phyloP scores from a whole-genome alignment of 441 rosid species.

The Bocquillonia castaneifolia region DNA sequence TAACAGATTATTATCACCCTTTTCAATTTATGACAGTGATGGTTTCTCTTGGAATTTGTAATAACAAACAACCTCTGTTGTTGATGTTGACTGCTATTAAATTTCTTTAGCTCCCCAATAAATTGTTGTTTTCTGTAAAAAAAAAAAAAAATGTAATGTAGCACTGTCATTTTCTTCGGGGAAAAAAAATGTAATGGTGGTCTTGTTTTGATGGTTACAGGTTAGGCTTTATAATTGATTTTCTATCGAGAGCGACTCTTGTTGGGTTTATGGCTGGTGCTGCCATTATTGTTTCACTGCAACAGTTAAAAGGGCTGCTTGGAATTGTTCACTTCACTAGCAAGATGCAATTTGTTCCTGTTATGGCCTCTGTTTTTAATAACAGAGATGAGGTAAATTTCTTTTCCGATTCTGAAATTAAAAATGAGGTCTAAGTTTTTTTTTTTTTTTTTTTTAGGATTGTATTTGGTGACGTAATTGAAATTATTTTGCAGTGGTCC shows the following conservation, averaged over 20 bases:
- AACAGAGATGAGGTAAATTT: constrained; percentile 63
- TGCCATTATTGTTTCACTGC: constrained; percentile 90
- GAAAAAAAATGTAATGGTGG: neutral
- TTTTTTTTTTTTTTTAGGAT: too few species aligned
- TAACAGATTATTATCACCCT: neutral
- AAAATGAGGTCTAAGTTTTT: too few species aligned
- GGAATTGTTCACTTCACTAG: constrained; percentile 89
- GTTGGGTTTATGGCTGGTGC: constrained; percentile 98
- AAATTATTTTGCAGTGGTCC: constrained; percentile 68
- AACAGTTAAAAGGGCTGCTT: constrained; percentile 88
- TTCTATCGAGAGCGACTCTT: constrained; percentile 88
- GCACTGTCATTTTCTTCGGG: neutral
- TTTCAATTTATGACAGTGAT: neutral
- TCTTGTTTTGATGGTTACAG: constrained; percentile 33
- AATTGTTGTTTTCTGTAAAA: neutral
- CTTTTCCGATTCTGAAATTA: neutral
- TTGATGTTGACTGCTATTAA: neutral
- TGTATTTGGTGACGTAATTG: neutral
- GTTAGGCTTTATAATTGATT: constrained; percentile 90
- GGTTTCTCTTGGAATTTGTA: neutral
- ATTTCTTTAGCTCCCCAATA: neutral
- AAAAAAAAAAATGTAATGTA: neutral
- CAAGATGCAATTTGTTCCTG: constrained; percentile 84
- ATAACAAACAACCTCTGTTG: neutral
- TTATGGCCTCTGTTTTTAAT: constrained; percentile 64